Percentiles rank a stretch among this genome's conserved stretches.
These are phyloP conservation scores for Trichoderma citrinoviride DNA, from an alignment of 2,329 filamentous ascomycete genomes.

Conservation along the genomic window DNA sequence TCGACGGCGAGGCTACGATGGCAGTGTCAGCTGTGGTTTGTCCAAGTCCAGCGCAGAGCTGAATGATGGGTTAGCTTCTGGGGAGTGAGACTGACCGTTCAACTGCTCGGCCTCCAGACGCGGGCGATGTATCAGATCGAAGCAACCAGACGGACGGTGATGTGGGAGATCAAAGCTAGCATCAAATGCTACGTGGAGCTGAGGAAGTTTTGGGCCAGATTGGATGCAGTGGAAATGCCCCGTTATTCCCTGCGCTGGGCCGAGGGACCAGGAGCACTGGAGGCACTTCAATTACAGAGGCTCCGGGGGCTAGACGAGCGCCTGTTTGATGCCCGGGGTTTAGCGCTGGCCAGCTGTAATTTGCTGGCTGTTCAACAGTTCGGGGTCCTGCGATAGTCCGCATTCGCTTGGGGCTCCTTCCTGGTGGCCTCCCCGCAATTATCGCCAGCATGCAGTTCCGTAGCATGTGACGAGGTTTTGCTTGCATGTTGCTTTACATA, in stretches of 20 bases:
- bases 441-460: background rate
- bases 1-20: background rate
- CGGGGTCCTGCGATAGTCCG: background rate
- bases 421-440: constrained; percentile 4
- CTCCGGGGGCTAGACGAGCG: background rate
- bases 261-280: too few species aligned
- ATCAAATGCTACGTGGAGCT: constrained; percentile 14
- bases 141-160: background rate
- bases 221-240: background rate
- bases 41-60: background rate
- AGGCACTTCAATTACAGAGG: background rate
- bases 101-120: background rate
- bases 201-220: constrained; percentile 3
- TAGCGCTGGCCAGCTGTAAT: constrained; percentile 5
- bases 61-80: background rate
- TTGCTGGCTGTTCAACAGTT: background rate
- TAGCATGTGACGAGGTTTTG: background rate
- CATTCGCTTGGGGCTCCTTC: background rate
- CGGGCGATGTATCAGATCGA: background rate
- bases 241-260: background rate
- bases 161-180: constrained; percentile 7
- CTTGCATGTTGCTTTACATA: background rate
- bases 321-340: constrained; percentile 10
- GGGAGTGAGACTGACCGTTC: background rate
- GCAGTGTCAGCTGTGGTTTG: background rate